Evolutionary conservation across 129 eudicot genomes (phyloP).

Genomic region (Helianthus annuus): DNA sequence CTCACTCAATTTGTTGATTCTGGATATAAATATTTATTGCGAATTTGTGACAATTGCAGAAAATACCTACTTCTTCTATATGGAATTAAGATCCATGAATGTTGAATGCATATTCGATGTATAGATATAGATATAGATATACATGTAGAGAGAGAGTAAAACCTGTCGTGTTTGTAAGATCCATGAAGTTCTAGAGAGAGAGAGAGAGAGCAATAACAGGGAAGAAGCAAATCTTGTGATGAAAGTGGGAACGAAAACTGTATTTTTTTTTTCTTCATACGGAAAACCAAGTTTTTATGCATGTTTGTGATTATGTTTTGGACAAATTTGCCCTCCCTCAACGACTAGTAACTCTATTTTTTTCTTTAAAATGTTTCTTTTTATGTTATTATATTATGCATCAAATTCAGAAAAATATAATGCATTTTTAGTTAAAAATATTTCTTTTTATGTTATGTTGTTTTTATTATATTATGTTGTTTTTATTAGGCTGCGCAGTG

Average conservation of each 20-base stretch:
- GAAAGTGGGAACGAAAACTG: slow-evolving; percentile 21
- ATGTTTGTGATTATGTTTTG: not conserved
- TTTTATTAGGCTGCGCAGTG: too few species aligned
- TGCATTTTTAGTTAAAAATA: too few species aligned
- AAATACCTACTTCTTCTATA: slow-evolving; percentile 10
- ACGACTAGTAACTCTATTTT: not conserved
- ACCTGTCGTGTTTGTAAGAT: slow-evolving; percentile 34
- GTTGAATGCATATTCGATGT: not conserved
- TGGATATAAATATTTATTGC: slow-evolving; percentile 2
- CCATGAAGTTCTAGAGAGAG: slow-evolving; percentile 2
- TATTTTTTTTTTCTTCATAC: slow-evolving; percentile 8
- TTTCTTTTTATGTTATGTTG: too few species aligned
- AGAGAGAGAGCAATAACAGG: not conserved
- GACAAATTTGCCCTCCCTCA: not conserved
- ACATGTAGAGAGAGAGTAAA: not conserved
- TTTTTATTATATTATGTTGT: too few species aligned
- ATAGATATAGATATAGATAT: not conserved
- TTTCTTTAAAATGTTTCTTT: too few species aligned
- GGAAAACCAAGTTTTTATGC: slow-evolving; percentile 2
- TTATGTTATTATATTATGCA: too few species aligned
- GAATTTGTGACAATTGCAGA: not conserved
- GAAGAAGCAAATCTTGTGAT: slow-evolving; percentile 20
- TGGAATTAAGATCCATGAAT: slow-evolving; percentile 9
- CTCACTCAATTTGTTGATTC: not conserved
- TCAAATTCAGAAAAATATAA: too few species aligned